Evolutionary conservation across 306 rosid species (phyloP), one percentile per base, ranked within the genome.

Genomic region (Vigna unguiculata): DNA sequence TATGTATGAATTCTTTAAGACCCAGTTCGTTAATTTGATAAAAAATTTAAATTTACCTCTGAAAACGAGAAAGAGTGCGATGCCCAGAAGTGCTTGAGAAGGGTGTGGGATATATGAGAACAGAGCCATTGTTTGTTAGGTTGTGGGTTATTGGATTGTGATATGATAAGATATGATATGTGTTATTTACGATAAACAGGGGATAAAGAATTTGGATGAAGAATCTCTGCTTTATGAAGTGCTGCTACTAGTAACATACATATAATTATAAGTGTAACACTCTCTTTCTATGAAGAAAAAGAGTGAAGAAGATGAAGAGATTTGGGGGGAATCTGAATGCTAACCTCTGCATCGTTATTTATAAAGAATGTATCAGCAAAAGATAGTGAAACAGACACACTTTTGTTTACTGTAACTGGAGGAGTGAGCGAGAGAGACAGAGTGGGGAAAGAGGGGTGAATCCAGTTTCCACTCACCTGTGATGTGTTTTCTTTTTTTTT

Each of bases 251-350:
- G 43, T 53, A 14, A 30, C 40, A 17, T 38, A 54, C 21, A 61
- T 77, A 41, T 52, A 52, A 24, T 77, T 40, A 19, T 13, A n/a
- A 10, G n/a, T 25, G 10, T 16, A 28, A 49, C 30, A 49, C 82
- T 84, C 80, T 71, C 49, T 83, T 67, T 73, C 69, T 80, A 13
- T 0, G 69, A 51, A 66, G 54, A 62, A 75, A 87, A 78, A 71
- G 85, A 87, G 86, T 11, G 87, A 74, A 52, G 63, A 28, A 28
- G 25, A 20, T 19, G 54, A 43, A 72, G 54, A 15, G 36, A 69
- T 84, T 81, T 78, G 82, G 71, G 85, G 85, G 81, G 90, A 86
- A 64, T 87, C 82, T 34, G 67, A 74, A 67, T 28, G 74, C 3
- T 32, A 72, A 48, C 57, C 10, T 30, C 40, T 43, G 69, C 47